These are phyloP conservation scores for Ulmus americana DNA, from an alignment of 331 rosid genomes.

Conservation along the genomic window DNA sequence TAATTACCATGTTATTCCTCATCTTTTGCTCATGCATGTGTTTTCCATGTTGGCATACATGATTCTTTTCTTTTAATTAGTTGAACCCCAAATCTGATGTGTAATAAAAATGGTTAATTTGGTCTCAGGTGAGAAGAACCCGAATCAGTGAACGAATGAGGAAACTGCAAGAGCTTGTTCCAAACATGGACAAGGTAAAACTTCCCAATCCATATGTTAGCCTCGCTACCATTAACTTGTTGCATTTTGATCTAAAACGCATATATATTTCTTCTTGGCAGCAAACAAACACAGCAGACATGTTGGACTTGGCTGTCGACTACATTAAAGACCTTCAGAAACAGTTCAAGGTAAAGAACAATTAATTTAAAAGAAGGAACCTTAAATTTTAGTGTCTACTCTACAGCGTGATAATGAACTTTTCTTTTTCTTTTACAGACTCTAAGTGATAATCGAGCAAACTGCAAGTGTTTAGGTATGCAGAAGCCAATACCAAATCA, in stretches of 20 bases:
- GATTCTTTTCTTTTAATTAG: neutral
- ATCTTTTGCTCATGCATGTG: neutral
- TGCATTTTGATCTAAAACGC: constrained; percentile 6
- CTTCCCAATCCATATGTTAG: neutral
- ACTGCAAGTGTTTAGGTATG: constrained; percentile 61
- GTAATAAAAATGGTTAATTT: neutral
- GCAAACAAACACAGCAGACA: constrained; percentile 98
- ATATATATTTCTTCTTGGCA: constrained; percentile 28
- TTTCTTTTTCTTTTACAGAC: constrained; percentile 36
- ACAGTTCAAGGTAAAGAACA: constrained; percentile 59
- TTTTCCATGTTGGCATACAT: neutral
- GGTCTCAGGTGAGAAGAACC: constrained; percentile 74
- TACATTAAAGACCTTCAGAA: constrained; percentile 87
- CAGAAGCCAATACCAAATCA: constrained; percentile 44
- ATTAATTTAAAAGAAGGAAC: neutral
- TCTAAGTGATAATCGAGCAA: constrained; percentile 51
- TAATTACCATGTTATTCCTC: too few species aligned
- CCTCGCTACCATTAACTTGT: neutral
- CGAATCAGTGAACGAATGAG: constrained; percentile 91
- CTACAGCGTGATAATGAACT: neutral
- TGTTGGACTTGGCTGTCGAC: constrained; percentile 86
- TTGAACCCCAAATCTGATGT: neutral
- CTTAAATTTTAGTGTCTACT: neutral
- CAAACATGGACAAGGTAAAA: constrained; percentile 88
- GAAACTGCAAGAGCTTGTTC: constrained; percentile 86